phyloP scores from a whole-genome alignment of 1,284 basidiomycete genomes.

The Malassezia furfur region DNA sequence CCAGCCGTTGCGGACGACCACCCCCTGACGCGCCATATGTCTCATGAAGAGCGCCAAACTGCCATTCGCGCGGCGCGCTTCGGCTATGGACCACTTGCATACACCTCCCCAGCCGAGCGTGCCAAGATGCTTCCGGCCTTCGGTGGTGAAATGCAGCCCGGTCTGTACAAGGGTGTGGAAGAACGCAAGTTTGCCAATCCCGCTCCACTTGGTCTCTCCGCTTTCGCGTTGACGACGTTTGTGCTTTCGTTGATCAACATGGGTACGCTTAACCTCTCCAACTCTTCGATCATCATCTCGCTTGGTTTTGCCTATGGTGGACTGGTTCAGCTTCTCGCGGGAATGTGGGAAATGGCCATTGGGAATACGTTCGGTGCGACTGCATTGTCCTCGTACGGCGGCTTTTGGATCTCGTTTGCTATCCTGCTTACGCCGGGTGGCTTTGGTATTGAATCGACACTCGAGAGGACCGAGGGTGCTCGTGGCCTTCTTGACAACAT shows the following conservation, averaged over 20 bases:
- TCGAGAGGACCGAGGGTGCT: constrained; percentile 22
- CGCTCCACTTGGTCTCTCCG: constrained; percentile 52
- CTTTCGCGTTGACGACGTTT: constrained; percentile 53
- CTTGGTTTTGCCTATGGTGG: constrained; percentile 56
- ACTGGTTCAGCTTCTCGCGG: constrained; percentile 59
- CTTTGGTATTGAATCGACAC: constrained; percentile 15
- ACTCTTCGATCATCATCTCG: constrained; percentile 32
- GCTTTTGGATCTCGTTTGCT: constrained; percentile 40
- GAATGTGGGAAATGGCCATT: constrained; percentile 60
- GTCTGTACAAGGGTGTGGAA: constrained; percentile 1
- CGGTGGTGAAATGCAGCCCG: constrained; percentile 17
- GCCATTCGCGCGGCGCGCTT: constrained; percentile 1
- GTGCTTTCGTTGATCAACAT: constrained; percentile 51
- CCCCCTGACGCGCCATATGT: not conserved
- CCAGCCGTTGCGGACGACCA: not conserved
- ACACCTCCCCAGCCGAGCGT: not conserved
- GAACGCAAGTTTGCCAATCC: constrained; percentile 53
- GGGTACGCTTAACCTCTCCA: constrained; percentile 34
- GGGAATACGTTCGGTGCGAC: constrained; percentile 58
- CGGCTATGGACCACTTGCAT: constrained; percentile 9
- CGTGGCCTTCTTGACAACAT: constrained; percentile 22
- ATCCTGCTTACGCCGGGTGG: constrained; percentile 39
- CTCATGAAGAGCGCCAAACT: not conserved
- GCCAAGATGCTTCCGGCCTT: constrained; percentile 2
- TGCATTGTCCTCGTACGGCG: constrained; percentile 52